phyloP scores from a whole-genome alignment of 495 filamentous ascomycete species.

The Venustampulla echinocandica region DNA sequence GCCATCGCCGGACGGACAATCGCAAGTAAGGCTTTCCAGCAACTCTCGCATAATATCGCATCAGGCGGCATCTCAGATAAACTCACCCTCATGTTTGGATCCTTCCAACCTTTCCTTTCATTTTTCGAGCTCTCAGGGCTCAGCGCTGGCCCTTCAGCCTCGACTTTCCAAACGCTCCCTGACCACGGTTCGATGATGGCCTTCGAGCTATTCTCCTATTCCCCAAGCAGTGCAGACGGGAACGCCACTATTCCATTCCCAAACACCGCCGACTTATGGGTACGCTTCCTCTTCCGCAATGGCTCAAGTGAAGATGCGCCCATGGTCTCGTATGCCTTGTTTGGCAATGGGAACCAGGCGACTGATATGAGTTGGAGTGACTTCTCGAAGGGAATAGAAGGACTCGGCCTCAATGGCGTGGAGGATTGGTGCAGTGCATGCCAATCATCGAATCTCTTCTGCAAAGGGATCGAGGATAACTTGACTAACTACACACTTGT shows the following conservation, averaged over 20 bases:
- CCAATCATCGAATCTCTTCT: slow-evolving; percentile 44
- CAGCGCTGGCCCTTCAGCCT: slow-evolving; percentile 20
- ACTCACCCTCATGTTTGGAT: slow-evolving; percentile 52
- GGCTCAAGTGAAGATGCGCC: slow-evolving; percentile 41
- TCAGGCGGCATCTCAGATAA: slow-evolving; percentile 32
- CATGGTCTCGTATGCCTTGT: slow-evolving; percentile 48
- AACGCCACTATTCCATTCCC: slow-evolving; percentile 26
- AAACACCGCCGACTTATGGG: slow-evolving; percentile 40
- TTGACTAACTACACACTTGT: neutral
- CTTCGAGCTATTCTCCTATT: slow-evolving; percentile 57
- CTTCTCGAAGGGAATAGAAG: slow-evolving; percentile 43
- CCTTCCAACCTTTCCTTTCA: slow-evolving; percentile 50
- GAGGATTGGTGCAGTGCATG: slow-evolving; percentile 56
- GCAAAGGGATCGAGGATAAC: slow-evolving; percentile 31
- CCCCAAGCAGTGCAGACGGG: slow-evolving; percentile 26
- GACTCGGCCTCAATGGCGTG: slow-evolving; percentile 40
- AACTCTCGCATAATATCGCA: slow-evolving; percentile 10
- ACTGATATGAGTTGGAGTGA: slow-evolving; percentile 44
- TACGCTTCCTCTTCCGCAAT: slow-evolving; percentile 63
- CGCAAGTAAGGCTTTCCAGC: slow-evolving; percentile 38
- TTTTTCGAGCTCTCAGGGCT: slow-evolving; percentile 52
- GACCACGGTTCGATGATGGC: slow-evolving; percentile 49
- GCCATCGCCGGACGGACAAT: slow-evolving; percentile 51
- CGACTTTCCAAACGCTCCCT: slow-evolving; percentile 50
- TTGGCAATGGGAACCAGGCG: slow-evolving; percentile 41